These are phyloP conservation scores for Bullera alba DNA, from an alignment of 768 basidiomycete species.

Conservation along the genomic window DNA sequence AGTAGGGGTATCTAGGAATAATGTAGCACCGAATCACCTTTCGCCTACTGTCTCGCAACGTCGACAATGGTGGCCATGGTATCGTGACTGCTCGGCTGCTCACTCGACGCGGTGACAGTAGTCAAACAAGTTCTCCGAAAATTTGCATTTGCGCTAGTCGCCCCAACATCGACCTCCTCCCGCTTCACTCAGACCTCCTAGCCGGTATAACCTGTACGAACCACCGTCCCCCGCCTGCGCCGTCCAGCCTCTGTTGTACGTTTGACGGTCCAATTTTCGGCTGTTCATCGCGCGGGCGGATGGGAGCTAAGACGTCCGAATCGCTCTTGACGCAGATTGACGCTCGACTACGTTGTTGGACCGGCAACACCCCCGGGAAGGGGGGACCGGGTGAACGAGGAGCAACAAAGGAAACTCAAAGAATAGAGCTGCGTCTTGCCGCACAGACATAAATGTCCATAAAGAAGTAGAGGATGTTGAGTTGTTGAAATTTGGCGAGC, in stretches of 20 bases:
- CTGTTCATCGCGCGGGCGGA: background rate
- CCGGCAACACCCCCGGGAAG: background rate
- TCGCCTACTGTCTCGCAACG: background rate
- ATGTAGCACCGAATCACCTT: too few relatives aligned
- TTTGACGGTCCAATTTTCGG: background rate
- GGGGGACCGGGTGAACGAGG: background rate
- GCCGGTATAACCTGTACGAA: conserved; percentile 9
- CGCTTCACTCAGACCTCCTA: background rate
- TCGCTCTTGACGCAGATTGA: conserved; percentile 25
- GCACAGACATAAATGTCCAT: background rate
- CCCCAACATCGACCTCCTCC: background rate
- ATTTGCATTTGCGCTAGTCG: too few relatives aligned
- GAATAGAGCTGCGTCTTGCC: background rate
- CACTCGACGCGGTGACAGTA: too few relatives aligned
- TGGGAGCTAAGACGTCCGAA: conserved; percentile 30
- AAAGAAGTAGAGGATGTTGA: background rate
- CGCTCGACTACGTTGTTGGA: conserved; percentile 23
- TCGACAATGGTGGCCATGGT: background rate
- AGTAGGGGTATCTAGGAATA: too few relatives aligned
- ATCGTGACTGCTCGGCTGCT: background rate
- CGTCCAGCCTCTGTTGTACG: background rate
- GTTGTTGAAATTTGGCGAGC: background rate
- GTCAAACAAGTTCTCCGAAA: too few relatives aligned
- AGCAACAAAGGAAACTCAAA: background rate
- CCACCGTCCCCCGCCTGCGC: conserved; percentile 12